Conservation (phyloP, 148 eudicot species). For the Hydrangea macrophylla region DNA sequence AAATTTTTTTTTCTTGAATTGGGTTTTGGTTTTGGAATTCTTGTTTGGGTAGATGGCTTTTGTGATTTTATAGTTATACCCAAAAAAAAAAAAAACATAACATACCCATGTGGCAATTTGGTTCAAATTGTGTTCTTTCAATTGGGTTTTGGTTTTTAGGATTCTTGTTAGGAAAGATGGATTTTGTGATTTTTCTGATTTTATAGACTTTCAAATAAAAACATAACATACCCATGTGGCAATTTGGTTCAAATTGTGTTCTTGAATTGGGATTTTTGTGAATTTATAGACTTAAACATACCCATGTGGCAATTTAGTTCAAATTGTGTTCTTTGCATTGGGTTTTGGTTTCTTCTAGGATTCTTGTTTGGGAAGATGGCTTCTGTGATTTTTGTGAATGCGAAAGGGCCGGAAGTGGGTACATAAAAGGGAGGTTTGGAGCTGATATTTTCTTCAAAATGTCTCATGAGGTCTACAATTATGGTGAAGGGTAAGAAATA, state of each 20-base stretch:
- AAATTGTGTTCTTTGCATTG: not conserved
- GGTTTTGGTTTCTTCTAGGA: conserved; percentile 33
- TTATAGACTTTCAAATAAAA: no score
- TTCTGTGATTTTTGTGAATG: conserved; percentile 47
- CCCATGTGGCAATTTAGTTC: not conserved
- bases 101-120: no score
- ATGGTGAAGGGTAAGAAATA: conserved; percentile 53
- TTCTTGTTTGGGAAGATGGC: conserved; percentile 65
- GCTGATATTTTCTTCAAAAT: conserved; percentile 53
- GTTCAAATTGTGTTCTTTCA: no score
- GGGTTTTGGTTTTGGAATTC: conserved; percentile 35
- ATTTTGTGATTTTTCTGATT: no score
- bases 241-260: no score
- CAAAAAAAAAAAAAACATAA: no score
- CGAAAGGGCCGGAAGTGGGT: conserved; percentile 29
- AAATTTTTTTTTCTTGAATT: not conserved
- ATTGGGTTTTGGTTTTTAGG: no score
- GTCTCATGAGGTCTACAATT: conserved; percentile 58
- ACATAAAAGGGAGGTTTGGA: conserved; percentile 32
- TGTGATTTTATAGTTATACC: no score
- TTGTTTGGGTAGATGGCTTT: conserved; percentile 63
- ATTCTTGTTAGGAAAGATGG: no score
- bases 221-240: no score
- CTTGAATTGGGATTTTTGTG: no score
- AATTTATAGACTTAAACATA: no score